Conservation (phyloP, 768 basidiomycete genomes). For the Termitomyces sp. region DNA sequence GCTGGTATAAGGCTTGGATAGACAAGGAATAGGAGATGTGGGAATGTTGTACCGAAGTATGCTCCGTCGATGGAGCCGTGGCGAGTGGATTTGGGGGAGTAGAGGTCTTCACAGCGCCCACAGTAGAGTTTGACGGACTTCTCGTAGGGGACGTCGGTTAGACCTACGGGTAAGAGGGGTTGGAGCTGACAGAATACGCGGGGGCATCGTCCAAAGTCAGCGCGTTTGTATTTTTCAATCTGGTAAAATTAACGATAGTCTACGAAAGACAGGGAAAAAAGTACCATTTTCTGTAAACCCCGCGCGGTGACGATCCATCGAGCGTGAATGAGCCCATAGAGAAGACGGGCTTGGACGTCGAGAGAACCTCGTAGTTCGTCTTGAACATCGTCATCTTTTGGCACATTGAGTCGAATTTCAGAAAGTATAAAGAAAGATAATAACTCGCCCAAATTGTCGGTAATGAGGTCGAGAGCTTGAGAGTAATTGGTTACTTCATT, state of each 20-base stretch:
- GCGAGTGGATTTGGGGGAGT: constrained; percentile 93
- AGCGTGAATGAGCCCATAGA: constrained; percentile 96
- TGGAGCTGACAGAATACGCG: constrained; percentile 94
- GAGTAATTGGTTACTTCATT: constrained; percentile 93
- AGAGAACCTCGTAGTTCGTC: constrained; percentile 90
- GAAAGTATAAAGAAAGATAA: neutral
- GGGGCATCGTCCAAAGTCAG: constrained; percentile 97
- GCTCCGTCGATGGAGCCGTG: constrained; percentile 98
- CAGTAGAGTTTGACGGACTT: constrained; percentile 99
- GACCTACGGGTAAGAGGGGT: constrained; percentile 92
- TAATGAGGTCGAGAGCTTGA: constrained; percentile 92
- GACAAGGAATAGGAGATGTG: constrained; percentile 94
- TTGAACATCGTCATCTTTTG: constrained; percentile 84
- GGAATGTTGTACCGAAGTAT: constrained; percentile 98
- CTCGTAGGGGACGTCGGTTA: constrained; percentile 96
- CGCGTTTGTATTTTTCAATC: constrained; percentile 97
- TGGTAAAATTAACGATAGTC: constrained; percentile 18
- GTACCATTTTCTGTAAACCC: constrained; percentile 92
- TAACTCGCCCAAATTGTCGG: constrained; percentile 82
- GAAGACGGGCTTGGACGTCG: constrained; percentile 86
- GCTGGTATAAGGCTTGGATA: constrained; percentile 90
- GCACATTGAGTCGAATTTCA: neutral
- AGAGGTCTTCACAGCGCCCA: constrained; percentile 97
- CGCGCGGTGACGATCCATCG: constrained; percentile 95
- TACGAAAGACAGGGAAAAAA: neutral